A percentile compares a stretch with the other conserved stretches of the same genome.
Conservation (phyloP, 768 basidiomycete species). For the Tulasnella sp. region DNA sequence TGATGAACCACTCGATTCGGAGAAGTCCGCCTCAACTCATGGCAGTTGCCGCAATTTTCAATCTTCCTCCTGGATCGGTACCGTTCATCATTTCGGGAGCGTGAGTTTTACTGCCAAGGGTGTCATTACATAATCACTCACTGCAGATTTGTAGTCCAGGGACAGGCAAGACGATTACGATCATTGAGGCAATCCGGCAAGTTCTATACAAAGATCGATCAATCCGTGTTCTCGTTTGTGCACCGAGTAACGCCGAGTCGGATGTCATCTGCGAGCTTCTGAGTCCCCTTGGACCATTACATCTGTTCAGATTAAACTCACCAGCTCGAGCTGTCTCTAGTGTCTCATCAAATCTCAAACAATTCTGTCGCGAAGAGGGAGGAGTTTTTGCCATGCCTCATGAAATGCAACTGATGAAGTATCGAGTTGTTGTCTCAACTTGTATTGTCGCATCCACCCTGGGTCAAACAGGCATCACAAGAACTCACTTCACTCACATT, state of each 20-base stretch:
- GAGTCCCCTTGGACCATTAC: conserved; percentile 6
- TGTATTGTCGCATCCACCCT: conserved; percentile 42
- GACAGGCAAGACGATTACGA: conserved; percentile 55
- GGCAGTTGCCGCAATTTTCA: conserved; percentile 39
- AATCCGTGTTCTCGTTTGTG: conserved; percentile 45
- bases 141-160: conserved; percentile 33
- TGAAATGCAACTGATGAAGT: conserved; percentile 29
- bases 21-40: conserved; percentile 37
- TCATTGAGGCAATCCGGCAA: conserved; percentile 50
- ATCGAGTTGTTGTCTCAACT: conserved; percentile 43
- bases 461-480: conserved; percentile 34
- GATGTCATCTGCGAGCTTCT: conserved; percentile 39
- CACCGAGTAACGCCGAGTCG: conserved; percentile 56
- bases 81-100: conserved; percentile 54
- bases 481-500: conserved; percentile 48
- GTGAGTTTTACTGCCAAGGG: conserved; percentile 28
- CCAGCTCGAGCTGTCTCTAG: conserved; percentile 30
- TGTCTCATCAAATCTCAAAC: conserved; percentile 29
- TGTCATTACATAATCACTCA: neutral
- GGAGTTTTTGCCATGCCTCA: conserved; percentile 34
- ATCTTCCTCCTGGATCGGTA: conserved; percentile 34
- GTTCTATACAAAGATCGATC: conserved; percentile 32
- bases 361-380: conserved; percentile 34
- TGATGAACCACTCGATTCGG: neutral
- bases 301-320: conserved; percentile 46